A percentile compares a stretch with the other conserved stretches of the same genome.
phyloP scores from a whole-genome alignment of 208 protist genomes.

The Wallacemonas sp. region DNA sequence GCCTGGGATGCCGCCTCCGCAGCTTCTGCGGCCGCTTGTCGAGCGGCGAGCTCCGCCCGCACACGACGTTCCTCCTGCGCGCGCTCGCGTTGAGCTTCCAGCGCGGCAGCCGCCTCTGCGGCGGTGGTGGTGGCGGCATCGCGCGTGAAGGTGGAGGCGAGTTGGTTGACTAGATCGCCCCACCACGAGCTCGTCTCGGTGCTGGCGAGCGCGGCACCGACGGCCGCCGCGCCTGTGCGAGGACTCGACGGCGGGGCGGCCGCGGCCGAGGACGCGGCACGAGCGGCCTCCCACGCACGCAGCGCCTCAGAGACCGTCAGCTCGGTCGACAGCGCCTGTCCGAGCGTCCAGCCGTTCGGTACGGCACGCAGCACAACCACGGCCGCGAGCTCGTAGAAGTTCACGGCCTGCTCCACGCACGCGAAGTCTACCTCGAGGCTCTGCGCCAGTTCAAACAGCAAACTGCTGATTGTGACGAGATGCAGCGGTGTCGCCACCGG shows the following conservation, averaged over 20 bases:
- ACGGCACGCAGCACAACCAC: constrained; percentile 12
- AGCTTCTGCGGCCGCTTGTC: not conserved
- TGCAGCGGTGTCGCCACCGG: constrained; percentile 1
- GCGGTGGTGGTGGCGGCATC: not conserved
- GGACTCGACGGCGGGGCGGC: not conserved
- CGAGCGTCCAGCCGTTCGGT: constrained; percentile 6
- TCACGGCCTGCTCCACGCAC: constrained; percentile 16
- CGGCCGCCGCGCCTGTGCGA: not conserved
- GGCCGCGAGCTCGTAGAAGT: constrained; percentile 31
- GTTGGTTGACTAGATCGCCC: constrained; percentile 2
- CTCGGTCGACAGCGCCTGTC: not conserved
- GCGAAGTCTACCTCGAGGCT: constrained; percentile 13
- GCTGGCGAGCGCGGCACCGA: not conserved
- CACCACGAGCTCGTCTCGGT: constrained; percentile 6
- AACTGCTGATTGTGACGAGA: not conserved
- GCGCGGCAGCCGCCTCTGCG: not conserved
- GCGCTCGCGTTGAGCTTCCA: not conserved
- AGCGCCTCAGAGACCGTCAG: not conserved
- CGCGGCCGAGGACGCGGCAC: not conserved
- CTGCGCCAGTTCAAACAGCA: constrained; percentile 11
- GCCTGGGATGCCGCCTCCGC: not conserved
- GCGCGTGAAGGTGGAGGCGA: constrained; percentile 13
- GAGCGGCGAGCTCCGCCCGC: not conserved
- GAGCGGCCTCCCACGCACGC: not conserved
- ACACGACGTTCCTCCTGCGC: not conserved